Conservation (phyloP, 2,329 filamentous ascomycete genomes). For the Diaporthe velutina region DNA sequence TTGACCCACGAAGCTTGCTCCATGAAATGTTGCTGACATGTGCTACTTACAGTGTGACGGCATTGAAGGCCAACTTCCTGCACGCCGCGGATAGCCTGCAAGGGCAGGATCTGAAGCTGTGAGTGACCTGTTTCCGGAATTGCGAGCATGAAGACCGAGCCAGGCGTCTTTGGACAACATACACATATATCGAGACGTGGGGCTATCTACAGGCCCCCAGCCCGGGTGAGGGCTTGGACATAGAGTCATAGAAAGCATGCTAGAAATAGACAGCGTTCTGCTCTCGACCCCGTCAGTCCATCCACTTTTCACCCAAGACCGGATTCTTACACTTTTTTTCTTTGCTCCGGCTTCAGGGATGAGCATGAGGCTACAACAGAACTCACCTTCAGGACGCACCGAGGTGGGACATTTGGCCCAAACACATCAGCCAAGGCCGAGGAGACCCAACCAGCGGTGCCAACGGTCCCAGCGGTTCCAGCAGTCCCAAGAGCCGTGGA, state of each 20-base stretch:
- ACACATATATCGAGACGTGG: constrained; percentile 19
- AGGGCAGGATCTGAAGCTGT: constrained; percentile 83
- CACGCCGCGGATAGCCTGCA: constrained; percentile 74
- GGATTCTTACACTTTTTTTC: constrained; percentile 50
- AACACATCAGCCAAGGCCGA: constrained; percentile 41
- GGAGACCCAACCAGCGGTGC: constrained; percentile 36
- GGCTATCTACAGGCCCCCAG: neutral
- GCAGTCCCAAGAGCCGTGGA: neutral
- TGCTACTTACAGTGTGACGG: constrained; percentile 77
- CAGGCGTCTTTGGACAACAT: constrained; percentile 24
- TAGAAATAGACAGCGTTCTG: constrained; percentile 44
- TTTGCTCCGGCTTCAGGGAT: constrained; percentile 41
- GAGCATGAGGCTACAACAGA: constrained; percentile 11
- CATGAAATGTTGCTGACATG: neutral
- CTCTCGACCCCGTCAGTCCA: constrained; percentile 36
- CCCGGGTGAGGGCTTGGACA: constrained; percentile 8
- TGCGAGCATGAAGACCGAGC: constrained; percentile 34
- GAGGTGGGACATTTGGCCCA: constrained; percentile 30
- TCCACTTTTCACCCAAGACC: constrained; percentile 43
- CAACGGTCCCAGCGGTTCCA: too few species aligned
- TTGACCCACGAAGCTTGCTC: constrained; percentile 36
- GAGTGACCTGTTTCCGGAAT: constrained; percentile 63
- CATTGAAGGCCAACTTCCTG: constrained; percentile 93
- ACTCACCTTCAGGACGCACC: constrained; percentile 40
- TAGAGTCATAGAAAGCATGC: constrained; percentile 41